These are phyloP conservation scores for Letharia columbiana DNA, from an alignment of 495 filamentous ascomycete genomes.

Conservation along the genomic window DNA sequence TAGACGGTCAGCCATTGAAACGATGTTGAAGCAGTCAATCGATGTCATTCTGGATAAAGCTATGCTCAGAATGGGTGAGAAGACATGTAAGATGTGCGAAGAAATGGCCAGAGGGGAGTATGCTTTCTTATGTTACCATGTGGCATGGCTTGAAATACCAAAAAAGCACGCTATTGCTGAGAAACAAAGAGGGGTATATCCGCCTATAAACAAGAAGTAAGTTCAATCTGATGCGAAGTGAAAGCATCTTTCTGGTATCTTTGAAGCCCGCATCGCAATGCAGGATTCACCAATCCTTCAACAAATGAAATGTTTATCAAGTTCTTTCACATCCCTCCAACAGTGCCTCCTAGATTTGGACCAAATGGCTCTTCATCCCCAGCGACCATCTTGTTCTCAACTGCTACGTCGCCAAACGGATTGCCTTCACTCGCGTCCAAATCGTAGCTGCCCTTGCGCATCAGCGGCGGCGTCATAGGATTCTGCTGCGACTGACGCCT, in stretches of 20 bases:
- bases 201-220: not conserved
- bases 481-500: slow-evolving; percentile 29
- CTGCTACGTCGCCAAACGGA: slow-evolving; percentile 45
- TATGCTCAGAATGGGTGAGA: not conserved
- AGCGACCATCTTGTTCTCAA: slow-evolving; percentile 1
- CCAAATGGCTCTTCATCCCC: slow-evolving; percentile 25
- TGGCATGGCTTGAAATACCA: not conserved
- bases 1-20: not conserved
- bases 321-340: not conserved
- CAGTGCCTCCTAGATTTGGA: slow-evolving; percentile 12
- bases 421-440: slow-evolving; percentile 55
- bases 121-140: not conserved
- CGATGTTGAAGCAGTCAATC: not conserved
- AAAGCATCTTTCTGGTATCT: slow-evolving; percentile 7
- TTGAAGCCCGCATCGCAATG: slow-evolving; percentile 9
- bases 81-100: not conserved
- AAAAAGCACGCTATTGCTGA: not conserved
- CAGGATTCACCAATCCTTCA: not conserved
- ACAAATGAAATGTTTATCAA: not conserved
- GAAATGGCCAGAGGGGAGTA: not conserved
- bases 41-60: not conserved
- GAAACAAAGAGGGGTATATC: slow-evolving; percentile 20
- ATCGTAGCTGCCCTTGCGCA: slow-evolving; percentile 61
- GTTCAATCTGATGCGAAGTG: slow-evolving; percentile 9
- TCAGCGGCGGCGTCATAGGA: slow-evolving; percentile 61